Base-by-base conservation (phyloP, 1,284 basidiomycete species). In the Malassezia brasiliensis region DNA sequence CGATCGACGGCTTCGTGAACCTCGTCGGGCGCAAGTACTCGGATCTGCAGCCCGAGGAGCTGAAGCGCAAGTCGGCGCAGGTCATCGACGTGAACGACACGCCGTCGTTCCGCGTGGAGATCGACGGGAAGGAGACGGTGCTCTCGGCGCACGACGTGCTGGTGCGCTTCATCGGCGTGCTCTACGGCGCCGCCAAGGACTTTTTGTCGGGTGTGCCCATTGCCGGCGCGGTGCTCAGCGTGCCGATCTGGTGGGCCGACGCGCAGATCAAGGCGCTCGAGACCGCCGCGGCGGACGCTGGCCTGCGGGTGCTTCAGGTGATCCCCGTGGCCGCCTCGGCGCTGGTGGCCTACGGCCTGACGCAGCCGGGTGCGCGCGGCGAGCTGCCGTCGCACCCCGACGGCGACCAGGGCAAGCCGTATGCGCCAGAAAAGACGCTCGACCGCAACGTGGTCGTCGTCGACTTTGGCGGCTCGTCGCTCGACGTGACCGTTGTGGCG, bases 1-100 rank as follows among this genome's bases (percentile, higher is more conserved):
- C 91, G 35, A 91, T 98, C 69, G 85, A 85, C 48, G 86, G 86
- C 10, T 98, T 98, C 80, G 81, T 91, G 47, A 90, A 96, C 76
- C 79, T 96, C 10, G 80, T 98, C 37, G 93, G 94, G 50, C 89
- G 89, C 80, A 87, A 85, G 68, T 88, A 86, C 75, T 84, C 84
- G 34, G 84, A 87, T 63, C 80, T 88, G 53, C 77, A 81, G n/a
- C 80, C 65, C n/a, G 57, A 81, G 64, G 80, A 72, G 81, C 82
- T 12, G 89, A 47, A 81, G 90, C 53, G 83, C 85, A 67, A 83
- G 68, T 86, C 90, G 5, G 87, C 90, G 0, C 90, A 90, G 79
- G 85, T 85, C 59, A 87, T 96, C 55, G 81, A 87, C 67, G 59
- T 67, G 56, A 64, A 76, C 63, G 67, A 81, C 51, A 52, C 60